These are phyloP conservation scores for Lactarius sanguifluus DNA, from an alignment of 768 basidiomycete species.

Conservation along the genomic window DNA sequence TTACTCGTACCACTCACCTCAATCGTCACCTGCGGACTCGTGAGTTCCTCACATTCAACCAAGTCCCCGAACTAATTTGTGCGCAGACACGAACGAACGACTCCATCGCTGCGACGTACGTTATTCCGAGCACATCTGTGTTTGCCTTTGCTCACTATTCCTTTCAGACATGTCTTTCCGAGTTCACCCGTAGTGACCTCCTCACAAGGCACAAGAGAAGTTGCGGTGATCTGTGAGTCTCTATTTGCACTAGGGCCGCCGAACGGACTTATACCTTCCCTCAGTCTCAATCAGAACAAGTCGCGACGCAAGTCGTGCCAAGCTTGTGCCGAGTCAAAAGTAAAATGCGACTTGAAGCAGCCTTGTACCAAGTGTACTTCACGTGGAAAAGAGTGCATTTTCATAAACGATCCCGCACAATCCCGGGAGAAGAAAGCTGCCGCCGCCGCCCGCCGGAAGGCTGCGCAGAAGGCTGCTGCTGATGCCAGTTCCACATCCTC, in stretches of 20 bases:
- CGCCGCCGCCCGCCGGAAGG: slow-evolving; percentile 26
- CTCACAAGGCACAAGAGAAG: slow-evolving; percentile 65
- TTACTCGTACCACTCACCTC: slow-evolving; percentile 65
- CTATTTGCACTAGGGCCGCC: not conserved
- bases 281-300: slow-evolving; percentile 44
- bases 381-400: slow-evolving; percentile 59
- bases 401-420: slow-evolving; percentile 35
- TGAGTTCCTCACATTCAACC: slow-evolving; percentile 36
- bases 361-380: slow-evolving; percentile 63
- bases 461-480: slow-evolving; percentile 11
- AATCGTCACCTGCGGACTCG: slow-evolving; percentile 66
- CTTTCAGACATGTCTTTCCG: slow-evolving; percentile 56
- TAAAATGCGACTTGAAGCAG: slow-evolving; percentile 61
- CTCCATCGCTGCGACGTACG: slow-evolving; percentile 60
- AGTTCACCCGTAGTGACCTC: slow-evolving; percentile 66
- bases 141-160: slow-evolving; percentile 1
- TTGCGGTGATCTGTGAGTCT: slow-evolving; percentile 59
- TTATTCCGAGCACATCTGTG: not conserved
- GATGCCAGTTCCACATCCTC: slow-evolving; percentile 26
- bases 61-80: slow-evolving; percentile 6
- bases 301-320: slow-evolving; percentile 64
- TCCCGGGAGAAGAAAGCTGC: slow-evolving; percentile 30
- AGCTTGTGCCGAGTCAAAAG: slow-evolving; percentile 66
- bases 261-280: not conserved
- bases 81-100: slow-evolving; percentile 60